phyloP scores from a whole-genome alignment of 805 yeast species.

The Suhomyces prunicola region DNA sequence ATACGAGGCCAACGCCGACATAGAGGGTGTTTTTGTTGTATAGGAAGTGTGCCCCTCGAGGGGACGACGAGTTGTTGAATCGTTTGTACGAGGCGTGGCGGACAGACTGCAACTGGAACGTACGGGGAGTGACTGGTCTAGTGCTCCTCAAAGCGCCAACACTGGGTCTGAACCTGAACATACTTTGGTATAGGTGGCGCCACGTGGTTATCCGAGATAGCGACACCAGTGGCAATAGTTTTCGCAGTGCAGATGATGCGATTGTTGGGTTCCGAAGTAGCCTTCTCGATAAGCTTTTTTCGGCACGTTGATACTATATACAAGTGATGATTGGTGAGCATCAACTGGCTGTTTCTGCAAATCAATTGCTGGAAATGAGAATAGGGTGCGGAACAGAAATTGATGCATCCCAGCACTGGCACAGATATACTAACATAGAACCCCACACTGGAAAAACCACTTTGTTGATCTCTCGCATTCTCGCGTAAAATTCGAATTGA shows the following conservation, averaged over 20 bases:
- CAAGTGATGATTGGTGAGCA: no score
- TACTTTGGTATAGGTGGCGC: not conserved
- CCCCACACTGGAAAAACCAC: no score
- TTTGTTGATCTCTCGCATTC: no score
- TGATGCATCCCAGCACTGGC: no score
- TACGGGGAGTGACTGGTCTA: not conserved
- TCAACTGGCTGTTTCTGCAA: no score
- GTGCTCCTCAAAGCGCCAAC: not conserved
- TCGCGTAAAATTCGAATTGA: no score
- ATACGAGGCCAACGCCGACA: constrained; percentile 16
- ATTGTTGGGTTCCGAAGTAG: no score
- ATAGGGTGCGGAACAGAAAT: no score
- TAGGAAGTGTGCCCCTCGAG: constrained; percentile 14
- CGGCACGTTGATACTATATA: no score
- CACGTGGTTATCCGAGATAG: not conserved
- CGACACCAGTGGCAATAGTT: not conserved
- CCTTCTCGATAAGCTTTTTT: no score
- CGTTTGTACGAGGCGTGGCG: constrained; percentile 17
- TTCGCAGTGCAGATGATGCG: not conserved
- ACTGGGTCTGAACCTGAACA: not conserved
- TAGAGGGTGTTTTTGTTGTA: constrained; percentile 31
- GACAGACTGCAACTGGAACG: not conserved
- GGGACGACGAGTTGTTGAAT: constrained; percentile 10
- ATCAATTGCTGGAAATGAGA: no score
- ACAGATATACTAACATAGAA: no score